Percentiles rank a stretch among this genome's conserved stretches.
phyloP scores from a whole-genome alignment of 208 protist species.

The Trypanosoma boissoni region DNA sequence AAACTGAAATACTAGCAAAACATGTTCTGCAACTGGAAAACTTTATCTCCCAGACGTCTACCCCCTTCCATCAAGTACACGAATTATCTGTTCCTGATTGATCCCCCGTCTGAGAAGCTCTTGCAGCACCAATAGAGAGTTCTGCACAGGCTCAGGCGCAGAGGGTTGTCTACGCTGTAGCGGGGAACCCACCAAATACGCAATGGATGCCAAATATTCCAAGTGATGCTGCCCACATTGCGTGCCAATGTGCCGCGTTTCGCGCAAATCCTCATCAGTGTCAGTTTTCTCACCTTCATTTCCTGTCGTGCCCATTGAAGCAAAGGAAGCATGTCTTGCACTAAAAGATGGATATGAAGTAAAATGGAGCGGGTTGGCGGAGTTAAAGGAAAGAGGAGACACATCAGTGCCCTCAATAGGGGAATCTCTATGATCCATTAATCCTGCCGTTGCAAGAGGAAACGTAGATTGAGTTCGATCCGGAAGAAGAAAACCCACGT shows the following conservation, averaged over 20 bases:
- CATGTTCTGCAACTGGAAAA: background rate
- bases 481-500: too few relatives aligned
- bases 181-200: constrained; percentile 62
- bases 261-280: background rate
- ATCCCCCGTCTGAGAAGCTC: constrained; percentile 63
- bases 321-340: background rate
- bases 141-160: constrained; percentile 17
- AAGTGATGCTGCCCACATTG: constrained; percentile 22
- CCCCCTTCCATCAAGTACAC: constrained; percentile 43
- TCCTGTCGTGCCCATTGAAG: background rate
- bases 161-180: constrained; percentile 52
- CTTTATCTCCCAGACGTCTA: constrained; percentile 5
- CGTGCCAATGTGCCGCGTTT: background rate
- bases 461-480: background rate
- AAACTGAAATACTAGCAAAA: constrained; percentile 17
- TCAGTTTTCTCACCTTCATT: background rate
- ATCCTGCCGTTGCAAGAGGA: background rate
- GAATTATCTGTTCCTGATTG: constrained; percentile 57
- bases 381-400: background rate
- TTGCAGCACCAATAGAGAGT: constrained; percentile 20
- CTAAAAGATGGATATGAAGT: background rate
- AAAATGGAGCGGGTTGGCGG: background rate
- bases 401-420: background rate
- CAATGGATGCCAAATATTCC: constrained; percentile 59
- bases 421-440: background rate